Conservation (phyloP, 2,329 filamentous ascomycete genomes). For the Tolypocladium nubicola region DNA sequence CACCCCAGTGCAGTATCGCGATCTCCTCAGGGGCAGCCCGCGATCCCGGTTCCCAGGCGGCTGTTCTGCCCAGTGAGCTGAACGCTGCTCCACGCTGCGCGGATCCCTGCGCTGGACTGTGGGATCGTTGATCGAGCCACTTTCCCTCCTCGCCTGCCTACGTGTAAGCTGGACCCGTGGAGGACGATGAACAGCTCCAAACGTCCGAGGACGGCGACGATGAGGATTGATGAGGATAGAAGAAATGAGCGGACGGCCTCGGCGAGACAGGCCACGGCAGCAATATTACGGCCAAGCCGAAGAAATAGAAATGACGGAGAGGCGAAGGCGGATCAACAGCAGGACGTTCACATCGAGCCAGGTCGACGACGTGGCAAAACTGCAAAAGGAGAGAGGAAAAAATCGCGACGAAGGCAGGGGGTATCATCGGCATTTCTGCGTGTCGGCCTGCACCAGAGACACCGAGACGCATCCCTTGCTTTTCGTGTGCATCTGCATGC, state of each 20-base stretch:
- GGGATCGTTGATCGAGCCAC: neutral
- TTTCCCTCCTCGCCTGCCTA: neutral
- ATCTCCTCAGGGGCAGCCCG: neutral
- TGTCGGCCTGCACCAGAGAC: neutral
- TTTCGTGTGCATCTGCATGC: neutral
- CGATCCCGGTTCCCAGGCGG: neutral
- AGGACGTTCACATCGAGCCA: neutral
- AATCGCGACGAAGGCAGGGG: neutral
- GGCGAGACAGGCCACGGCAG: neutral
- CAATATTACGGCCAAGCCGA: neutral
- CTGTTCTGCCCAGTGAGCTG: neutral
- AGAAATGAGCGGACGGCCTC: neutral
- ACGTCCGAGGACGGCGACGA: neutral
- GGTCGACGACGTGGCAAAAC: neutral
- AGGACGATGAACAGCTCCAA: neutral
- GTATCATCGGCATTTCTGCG: neutral
- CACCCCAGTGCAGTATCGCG: neutral
- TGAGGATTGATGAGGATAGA: neutral
- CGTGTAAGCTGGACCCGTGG: neutral
- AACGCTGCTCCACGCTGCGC: neutral
- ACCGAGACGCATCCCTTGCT: neutral
- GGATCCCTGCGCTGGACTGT: neutral
- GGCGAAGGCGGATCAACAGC: neutral
- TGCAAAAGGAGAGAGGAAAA: neutral
- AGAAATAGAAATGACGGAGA: neutral